Conservation (phyloP, 2,329 filamentous ascomycete genomes). For the Curvularia eragrostidis region DNA sequence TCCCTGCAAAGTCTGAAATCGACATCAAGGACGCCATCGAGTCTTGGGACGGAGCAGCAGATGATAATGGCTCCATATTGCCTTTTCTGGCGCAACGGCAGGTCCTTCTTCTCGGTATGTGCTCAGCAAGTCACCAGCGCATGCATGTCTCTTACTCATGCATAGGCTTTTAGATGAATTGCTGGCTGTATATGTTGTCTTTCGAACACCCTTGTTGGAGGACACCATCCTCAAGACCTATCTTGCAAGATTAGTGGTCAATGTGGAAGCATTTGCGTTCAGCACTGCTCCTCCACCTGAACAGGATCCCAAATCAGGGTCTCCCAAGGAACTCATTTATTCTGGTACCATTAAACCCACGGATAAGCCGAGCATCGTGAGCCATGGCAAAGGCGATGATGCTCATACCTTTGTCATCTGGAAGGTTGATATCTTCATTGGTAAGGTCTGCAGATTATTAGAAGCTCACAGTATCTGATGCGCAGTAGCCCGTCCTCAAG, state of each 20-base stretch:
- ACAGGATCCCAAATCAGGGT: conserved; percentile 45
- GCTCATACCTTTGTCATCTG: conserved; percentile 48
- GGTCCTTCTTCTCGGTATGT: conserved; percentile 74
- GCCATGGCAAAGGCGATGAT: conserved; percentile 33
- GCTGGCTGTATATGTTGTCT: conserved; percentile 70
- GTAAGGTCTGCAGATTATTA: conserved; percentile 23
- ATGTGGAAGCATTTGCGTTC: conserved; percentile 70
- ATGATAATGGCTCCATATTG: conserved; percentile 57
- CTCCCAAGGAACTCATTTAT: conserved; percentile 65
- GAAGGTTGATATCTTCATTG: conserved; percentile 48
- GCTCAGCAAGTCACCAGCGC: conserved; percentile 41
- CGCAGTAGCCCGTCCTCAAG: conserved; percentile 54
- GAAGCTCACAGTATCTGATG: conserved; percentile 13
- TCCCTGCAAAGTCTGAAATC: conserved; percentile 46
- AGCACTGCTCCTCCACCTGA: conserved; percentile 56
- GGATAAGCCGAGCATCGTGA: conserved; percentile 41
- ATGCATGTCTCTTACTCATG: conserved; percentile 59
- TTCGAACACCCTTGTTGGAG: conserved; percentile 68
- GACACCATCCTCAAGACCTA: conserved; percentile 65
- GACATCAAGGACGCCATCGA: conserved; percentile 50
- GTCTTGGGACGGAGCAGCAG: conserved; percentile 54
- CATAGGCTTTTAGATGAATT: conserved; percentile 71
- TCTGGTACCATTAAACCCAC: conserved; percentile 49
- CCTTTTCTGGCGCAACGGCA: conserved; percentile 68
- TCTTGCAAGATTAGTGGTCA: conserved; percentile 68